Conservation (phyloP, 164 flowering plant genomes). For the Tetrastigma voinierianum region DNA sequence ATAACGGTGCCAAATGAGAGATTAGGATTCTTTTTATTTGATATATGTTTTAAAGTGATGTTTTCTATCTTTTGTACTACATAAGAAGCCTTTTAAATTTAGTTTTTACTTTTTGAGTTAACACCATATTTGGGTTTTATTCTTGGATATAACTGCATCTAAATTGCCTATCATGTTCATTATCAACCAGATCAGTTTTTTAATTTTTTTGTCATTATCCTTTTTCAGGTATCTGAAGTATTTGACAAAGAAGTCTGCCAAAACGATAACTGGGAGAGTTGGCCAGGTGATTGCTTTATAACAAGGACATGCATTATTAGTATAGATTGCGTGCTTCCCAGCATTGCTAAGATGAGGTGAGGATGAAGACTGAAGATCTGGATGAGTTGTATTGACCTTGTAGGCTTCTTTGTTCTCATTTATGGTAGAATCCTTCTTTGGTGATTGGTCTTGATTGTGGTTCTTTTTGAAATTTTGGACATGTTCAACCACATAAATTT, state of each 20-base stretch:
- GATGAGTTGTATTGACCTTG: neutral
- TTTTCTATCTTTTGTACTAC: too few species aligned
- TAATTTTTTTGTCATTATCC: neutral
- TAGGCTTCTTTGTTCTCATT: neutral
- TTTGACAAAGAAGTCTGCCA: conserved; percentile 47
- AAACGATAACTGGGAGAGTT: conserved; percentile 50
- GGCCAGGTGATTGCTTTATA: conserved; percentile 48
- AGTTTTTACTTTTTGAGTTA: too few species aligned
- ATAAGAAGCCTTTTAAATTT: too few species aligned
- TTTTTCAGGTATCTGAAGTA: conserved; percentile 42
- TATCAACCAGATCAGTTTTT: neutral
- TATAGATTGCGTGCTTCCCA: conserved; percentile 47
- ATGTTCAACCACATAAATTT: neutral
- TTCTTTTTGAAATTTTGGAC: conserved; percentile 6
- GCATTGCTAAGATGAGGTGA: conserved; percentile 47
- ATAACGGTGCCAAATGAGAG: too few species aligned
- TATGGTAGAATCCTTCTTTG: conserved; percentile 1
- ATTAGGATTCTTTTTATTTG: too few species aligned
- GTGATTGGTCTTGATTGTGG: neutral
- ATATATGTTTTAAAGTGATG: too few species aligned
- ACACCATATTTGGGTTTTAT: neutral
- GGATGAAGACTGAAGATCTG: conserved; percentile 30
- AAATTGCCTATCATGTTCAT: neutral
- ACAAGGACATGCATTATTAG: conserved; percentile 40
- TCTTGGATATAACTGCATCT: neutral